phyloP scores from a whole-genome alignment of 148 eudicot species.

The Rhododendron griersonianum region DNA sequence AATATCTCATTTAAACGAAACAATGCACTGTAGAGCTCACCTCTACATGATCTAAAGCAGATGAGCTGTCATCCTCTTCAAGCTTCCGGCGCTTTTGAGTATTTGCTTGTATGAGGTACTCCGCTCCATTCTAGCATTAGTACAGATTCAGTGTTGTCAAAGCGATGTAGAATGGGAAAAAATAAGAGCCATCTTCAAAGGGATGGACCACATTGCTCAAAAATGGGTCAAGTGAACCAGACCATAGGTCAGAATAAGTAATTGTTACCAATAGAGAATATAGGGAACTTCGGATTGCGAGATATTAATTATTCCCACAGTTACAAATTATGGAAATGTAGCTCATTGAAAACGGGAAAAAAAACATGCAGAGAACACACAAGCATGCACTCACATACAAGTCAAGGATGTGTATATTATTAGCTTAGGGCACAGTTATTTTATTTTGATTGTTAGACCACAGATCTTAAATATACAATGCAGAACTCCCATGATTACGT shows the following conservation, averaged over 20 bases:
- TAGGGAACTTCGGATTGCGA: neutral
- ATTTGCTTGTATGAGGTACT: slow-evolving; percentile 86
- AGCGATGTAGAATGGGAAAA: neutral
- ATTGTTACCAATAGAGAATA: neutral
- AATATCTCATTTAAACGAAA: neutral
- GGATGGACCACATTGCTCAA: slow-evolving; percentile 4
- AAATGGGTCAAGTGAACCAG: neutral
- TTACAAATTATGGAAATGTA: neutral
- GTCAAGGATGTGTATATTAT: neutral
- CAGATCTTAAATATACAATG: slow-evolving; percentile 1
- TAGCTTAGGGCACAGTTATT: neutral
- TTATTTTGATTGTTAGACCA: neutral
- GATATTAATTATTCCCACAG: slow-evolving; percentile 2
- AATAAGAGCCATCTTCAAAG: neutral
- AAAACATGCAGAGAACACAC: neutral
- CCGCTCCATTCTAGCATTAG: slow-evolving; percentile 65
- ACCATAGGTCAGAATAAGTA: neutral
- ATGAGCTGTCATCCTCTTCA: slow-evolving; percentile 39
- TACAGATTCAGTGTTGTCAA: neutral
- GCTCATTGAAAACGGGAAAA: neutral
- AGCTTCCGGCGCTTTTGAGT: slow-evolving; percentile 79
- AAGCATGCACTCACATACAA: neutral
- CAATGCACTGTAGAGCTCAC: slow-evolving; percentile 24
- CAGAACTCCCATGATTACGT: neutral
- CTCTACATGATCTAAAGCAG: slow-evolving; percentile 53